Evolutionary conservation across 148 eudicot species (phyloP).

Genomic region (Persicaria tinctoria): DNA sequence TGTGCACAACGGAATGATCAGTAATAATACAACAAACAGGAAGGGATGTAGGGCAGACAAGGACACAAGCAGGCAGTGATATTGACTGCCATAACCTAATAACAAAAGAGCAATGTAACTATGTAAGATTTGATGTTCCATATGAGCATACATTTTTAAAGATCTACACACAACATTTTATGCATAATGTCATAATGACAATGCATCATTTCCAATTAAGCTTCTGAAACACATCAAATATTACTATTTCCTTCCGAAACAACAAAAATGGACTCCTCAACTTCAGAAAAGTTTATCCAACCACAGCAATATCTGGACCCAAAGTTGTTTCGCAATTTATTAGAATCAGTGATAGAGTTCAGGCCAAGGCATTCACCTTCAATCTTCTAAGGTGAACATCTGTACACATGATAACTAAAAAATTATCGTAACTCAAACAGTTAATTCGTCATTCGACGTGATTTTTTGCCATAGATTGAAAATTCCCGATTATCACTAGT

Average conservation of each 20-base stretch:
- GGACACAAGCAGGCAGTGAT: background rate
- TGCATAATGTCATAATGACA: background rate
- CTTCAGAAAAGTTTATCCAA: background rate
- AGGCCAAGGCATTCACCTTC: background rate
- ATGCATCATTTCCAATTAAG: background rate
- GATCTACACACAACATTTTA: background rate
- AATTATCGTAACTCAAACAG: too few relatives aligned
- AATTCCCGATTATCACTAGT: background rate
- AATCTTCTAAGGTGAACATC: background rate
- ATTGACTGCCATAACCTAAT: background rate
- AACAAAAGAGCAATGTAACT: background rate
- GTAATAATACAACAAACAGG: background rate
- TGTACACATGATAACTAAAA: background rate
- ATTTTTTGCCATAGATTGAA: background rate
- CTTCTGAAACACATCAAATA: background rate
- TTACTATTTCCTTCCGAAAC: background rate
- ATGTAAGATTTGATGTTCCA: background rate
- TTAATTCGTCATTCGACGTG: background rate
- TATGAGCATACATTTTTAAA: background rate
- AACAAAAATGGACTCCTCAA: background rate
- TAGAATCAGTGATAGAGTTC: background rate
- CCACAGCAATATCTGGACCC: background rate
- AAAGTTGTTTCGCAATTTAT: background rate
- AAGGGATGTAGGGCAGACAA: slow-evolving; percentile 1
- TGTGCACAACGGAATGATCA: background rate